phyloP scores from a whole-genome alignment of 2,329 filamentous ascomycete genomes.

The Beauveria sp. region DNA sequence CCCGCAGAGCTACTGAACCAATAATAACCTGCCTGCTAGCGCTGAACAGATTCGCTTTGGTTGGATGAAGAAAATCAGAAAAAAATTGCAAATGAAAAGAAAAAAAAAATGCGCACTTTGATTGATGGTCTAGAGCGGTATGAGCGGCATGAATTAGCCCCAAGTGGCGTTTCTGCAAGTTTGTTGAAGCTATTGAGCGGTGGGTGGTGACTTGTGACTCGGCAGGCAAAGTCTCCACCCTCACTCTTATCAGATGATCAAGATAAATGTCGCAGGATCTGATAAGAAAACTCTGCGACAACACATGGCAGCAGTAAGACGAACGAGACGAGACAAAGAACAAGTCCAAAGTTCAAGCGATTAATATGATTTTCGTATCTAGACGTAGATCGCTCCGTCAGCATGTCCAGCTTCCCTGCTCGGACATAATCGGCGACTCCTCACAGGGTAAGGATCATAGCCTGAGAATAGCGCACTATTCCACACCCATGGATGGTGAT shows the following conservation, averaged over 20 bases:
- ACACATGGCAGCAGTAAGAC: not conserved
- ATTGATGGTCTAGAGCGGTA: not conserved
- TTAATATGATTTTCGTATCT: not conserved
- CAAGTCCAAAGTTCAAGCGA: too few species aligned
- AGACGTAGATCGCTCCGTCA: not conserved
- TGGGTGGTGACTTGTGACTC: not conserved
- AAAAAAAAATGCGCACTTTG: not conserved
- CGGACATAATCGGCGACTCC: constrained; percentile 1
- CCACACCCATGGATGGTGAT: not conserved
- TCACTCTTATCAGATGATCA: constrained; percentile 13
- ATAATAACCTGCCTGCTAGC: too few species aligned
- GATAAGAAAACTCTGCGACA: constrained; percentile 7
- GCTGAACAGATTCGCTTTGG: too few species aligned
- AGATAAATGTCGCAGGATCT: constrained; percentile 12
- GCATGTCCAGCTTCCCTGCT: not conserved
- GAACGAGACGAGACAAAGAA: not conserved
- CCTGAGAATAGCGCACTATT: not conserved
- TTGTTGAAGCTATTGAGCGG: not conserved
- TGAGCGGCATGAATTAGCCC: not conserved
- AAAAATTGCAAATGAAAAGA: too few species aligned
- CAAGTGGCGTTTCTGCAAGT: not conserved
- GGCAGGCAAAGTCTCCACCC: not conserved
- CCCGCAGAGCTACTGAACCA: not conserved
- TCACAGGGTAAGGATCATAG: not conserved
- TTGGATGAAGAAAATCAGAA: not conserved